Evolutionary conservation across 495 filamentous ascomycete species (phyloP), one percentile per base, ranked within the genome.

Genomic region (Staphylotrichum tortipilum): DNA sequence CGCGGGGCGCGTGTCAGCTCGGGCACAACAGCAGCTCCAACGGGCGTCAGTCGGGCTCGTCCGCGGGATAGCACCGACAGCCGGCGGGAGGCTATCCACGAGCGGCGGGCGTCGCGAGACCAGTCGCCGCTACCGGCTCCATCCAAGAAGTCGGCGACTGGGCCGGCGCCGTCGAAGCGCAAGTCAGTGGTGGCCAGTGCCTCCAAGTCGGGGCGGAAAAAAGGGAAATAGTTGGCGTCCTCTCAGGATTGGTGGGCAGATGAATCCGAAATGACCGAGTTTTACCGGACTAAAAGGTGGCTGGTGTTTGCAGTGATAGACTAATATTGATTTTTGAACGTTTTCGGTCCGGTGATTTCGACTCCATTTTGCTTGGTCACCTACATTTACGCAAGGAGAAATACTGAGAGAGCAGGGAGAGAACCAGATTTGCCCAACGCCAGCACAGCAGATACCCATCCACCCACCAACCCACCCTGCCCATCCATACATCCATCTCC

Each of bases 121-220:
- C 42, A 31, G 10, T 48, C 60, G 18, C 58, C 61, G 22, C 45
- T 50, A 17, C n/a, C n/a, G n/a, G n/a, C n/a, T n/a, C 29, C 52
- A 44, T 24, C 55, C 14, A 66, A 62, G 52, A 65, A 65, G 41
- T 43, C 53, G 31, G 56, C 62, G 14, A 22, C 49, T 4, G 35
- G 38, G 37, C 46, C 48, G 19, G 50, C 60, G 35, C 49, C 61
- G 37, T 15, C 42, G 4, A 66, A 64, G 49, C 61, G 62, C 45
- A 66, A 69, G 49, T 23, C 58, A 12, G 52, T 52, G 15, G 22
- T 46, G 7, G 49, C 47, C 34, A 48, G 21, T 36, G 37, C 24
- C n/a, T n/a, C n/a, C 37, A 43, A 35, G 40, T 49, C 48, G 17
- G 60, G 59, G 53, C 63, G 57, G 22, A 68, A 64, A 54, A 62